Conservation (phyloP, 1,284 basidiomycete genomes). For the Calocybe gambosa region DNA sequence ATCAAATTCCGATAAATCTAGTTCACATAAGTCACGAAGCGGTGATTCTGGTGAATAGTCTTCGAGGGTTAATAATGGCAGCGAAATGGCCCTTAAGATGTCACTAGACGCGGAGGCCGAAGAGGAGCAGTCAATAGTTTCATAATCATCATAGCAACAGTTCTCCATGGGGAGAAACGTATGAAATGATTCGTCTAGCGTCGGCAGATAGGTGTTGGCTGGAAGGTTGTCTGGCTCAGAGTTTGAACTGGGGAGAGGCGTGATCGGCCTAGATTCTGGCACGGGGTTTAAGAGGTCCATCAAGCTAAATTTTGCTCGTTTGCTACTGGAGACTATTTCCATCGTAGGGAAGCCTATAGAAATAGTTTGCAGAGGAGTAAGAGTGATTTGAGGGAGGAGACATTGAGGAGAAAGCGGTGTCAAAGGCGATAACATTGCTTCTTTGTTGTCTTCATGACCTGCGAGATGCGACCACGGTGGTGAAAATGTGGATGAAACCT, state of each 20-base stretch:
- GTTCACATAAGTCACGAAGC: slow-evolving; percentile 1
- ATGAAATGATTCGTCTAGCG: background rate
- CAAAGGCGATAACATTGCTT: slow-evolving; percentile 10
- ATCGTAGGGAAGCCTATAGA: background rate
- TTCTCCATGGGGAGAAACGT: background rate
- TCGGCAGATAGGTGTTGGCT: background rate
- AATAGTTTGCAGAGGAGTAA: background rate
- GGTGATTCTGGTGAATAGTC: slow-evolving; percentile 8
- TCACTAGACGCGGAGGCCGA: slow-evolving; percentile 12
- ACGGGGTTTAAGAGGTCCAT: background rate
- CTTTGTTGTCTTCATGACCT: slow-evolving; percentile 11
- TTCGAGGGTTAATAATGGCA: slow-evolving; percentile 6
- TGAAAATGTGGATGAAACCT: slow-evolving; percentile 13
- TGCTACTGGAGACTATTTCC: background rate
- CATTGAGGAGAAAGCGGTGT: slow-evolving; percentile 22
- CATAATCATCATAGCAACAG: background rate
- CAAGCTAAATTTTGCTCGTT: background rate
- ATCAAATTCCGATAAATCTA: slow-evolving; percentile 5
- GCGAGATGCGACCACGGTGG: slow-evolving; percentile 16
- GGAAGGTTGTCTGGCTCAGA: background rate
- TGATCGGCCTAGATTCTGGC: background rate
- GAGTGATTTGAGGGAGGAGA: slow-evolving; percentile 17
- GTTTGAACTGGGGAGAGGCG: background rate
- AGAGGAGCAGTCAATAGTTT: slow-evolving; percentile 5
- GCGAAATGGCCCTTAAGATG: slow-evolving; percentile 3